phyloP scores from a whole-genome alignment of 169 alveolate species.

The Plasmodium falciparum region DNA sequence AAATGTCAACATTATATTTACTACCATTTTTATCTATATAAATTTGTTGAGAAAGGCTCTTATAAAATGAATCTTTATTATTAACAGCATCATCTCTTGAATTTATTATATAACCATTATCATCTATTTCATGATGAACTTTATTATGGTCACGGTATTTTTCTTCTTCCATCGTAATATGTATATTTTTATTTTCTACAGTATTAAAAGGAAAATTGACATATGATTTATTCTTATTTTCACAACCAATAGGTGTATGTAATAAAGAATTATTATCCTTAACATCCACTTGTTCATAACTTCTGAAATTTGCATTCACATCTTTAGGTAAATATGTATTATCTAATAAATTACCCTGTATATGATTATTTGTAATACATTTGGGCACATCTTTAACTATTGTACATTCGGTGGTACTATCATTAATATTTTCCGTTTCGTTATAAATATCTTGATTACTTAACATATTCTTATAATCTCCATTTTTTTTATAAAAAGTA shows the following conservation, averaged over 20 bases:
- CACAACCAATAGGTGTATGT: background rate
- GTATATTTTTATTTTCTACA: background rate
- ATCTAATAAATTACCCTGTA: background rate
- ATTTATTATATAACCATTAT: background rate
- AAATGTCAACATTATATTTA: background rate
- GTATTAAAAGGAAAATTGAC: background rate
- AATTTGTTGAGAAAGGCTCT: background rate
- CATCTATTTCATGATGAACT: background rate
- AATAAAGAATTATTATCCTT: slow-evolving; percentile 1
- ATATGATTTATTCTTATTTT: background rate
- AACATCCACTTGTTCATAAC: slow-evolving; percentile 1
- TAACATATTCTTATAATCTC: slow-evolving; percentile 9
- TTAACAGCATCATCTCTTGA: background rate
- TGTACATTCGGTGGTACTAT: slow-evolving; percentile 42
- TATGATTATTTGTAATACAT: background rate
- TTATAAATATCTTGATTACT: slow-evolving; percentile 27
- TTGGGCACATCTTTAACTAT: slow-evolving; percentile 25
- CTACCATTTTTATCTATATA: background rate
- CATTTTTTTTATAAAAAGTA: slow-evolving; percentile 1
- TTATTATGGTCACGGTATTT: background rate
- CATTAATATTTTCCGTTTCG: slow-evolving; percentile 56
- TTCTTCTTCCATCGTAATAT: slow-evolving; percentile 5
- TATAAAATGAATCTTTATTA: no score
- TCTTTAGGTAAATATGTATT: background rate
- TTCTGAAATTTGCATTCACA: background rate